Conservation (phyloP, 208 protist species). For the Crithidia brevicula region DNA sequence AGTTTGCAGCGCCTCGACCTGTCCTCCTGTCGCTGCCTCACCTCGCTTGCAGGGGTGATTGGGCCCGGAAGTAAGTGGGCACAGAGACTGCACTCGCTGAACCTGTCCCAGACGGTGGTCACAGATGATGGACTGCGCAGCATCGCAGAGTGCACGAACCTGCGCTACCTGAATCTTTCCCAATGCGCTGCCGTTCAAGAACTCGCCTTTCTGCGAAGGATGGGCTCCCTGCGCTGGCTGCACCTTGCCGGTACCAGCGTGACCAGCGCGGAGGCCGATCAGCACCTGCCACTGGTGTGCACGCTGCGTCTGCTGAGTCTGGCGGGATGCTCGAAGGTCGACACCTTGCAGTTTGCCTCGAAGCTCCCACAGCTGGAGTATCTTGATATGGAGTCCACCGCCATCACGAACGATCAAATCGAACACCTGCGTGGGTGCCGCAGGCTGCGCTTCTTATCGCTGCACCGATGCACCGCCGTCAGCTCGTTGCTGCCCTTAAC, state of each 20-base stretch:
- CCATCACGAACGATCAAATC: conserved; percentile 43
- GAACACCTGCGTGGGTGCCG: conserved; percentile 24
- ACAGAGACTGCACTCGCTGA: conserved; percentile 36
- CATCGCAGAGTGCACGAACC: conserved; percentile 32
- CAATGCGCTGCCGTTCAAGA: conserved; percentile 45
- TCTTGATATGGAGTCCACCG: conserved; percentile 55
- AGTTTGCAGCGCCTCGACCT: conserved; percentile 28
- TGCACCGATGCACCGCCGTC: conserved; percentile 50
- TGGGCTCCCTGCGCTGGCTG: conserved; percentile 44
- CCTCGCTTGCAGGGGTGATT: conserved; percentile 22
- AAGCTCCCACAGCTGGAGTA: conserved; percentile 39
- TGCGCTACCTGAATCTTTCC: conserved; percentile 59
- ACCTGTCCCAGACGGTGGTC: conserved; percentile 56
- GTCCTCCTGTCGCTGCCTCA: conserved; percentile 33
- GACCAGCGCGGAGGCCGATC: conserved; percentile 38
- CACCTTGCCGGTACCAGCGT: conserved; percentile 50
- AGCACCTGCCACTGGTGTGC: conserved; percentile 10
- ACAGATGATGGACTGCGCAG: conserved; percentile 31
- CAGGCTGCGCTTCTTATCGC: conserved; percentile 47
- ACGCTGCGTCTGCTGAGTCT: conserved; percentile 56
- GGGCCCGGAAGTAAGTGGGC: conserved; percentile 8
- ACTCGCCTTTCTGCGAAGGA: conserved; percentile 37
- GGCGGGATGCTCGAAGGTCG: conserved; percentile 44
- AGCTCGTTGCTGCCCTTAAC: conserved; percentile 37
- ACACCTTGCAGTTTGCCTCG: conserved; percentile 33